Conservation (phyloP, 257 asterid genomes). For the Gynochthodes officinalis region DNA sequence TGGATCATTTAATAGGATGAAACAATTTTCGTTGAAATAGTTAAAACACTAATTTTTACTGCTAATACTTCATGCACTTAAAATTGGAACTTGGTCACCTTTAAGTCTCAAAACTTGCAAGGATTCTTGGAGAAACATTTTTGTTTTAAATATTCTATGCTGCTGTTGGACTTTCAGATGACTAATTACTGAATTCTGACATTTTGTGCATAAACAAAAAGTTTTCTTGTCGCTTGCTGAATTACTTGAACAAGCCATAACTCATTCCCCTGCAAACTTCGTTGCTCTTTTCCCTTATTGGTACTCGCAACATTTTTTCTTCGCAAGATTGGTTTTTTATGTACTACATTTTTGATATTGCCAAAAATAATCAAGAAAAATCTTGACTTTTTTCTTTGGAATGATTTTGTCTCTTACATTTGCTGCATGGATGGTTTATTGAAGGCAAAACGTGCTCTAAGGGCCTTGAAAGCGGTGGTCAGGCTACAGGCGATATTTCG, state of each 20-base stretch:
- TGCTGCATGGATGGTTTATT: neutral
- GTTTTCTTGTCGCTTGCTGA: neutral
- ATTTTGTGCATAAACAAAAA: neutral
- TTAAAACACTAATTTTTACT: neutral
- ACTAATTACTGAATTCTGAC: neutral
- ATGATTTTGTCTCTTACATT: neutral
- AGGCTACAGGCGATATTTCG: slow-evolving; percentile 91
- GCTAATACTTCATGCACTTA: neutral
- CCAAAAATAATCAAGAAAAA: neutral
- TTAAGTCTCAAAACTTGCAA: neutral
- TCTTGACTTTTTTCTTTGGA: neutral
- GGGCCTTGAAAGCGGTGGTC: slow-evolving; percentile 87
- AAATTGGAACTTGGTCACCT: neutral
- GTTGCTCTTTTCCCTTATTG: neutral
- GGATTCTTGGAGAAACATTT: neutral
- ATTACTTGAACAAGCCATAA: neutral
- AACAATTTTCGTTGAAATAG: no score
- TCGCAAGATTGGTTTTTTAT: no score
- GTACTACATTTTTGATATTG: neutral
- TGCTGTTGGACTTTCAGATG: neutral
- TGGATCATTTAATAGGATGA: neutral
- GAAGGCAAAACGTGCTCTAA: slow-evolving; percentile 85
- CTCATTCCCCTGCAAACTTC: no score
- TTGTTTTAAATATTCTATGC: neutral
- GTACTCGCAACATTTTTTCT: neutral